A percentile compares a stretch with the other conserved stretches of the same genome.
Conservation (phyloP, 257 asterid species). For the Solanum pimpinellifolium region DNA sequence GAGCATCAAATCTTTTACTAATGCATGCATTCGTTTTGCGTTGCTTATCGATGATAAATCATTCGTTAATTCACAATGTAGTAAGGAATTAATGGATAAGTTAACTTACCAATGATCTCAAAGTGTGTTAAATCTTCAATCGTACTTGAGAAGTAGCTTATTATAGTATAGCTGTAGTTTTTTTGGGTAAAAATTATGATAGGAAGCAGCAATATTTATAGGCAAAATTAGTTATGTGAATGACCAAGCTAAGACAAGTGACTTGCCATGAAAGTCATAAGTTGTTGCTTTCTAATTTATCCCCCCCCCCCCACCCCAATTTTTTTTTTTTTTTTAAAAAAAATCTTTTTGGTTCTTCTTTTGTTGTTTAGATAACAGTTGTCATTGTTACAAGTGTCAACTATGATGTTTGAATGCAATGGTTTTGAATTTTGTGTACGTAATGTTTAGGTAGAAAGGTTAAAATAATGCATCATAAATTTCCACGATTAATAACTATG, state of each 20-base stretch:
- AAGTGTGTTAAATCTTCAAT: not conserved
- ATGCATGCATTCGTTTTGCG: not conserved
- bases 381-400: not conserved
- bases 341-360: not conserved
- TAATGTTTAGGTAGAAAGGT: not conserved
- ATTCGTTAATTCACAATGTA: not conserved
- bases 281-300: not conserved
- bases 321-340: too few relatives aligned
- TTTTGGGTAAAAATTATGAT: not conserved
- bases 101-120: not conserved
- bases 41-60: not conserved
- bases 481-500: not conserved
- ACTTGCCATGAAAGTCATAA: conserved; percentile 4
- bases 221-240: not conserved
- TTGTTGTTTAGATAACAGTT: not conserved
- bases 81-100: not conserved
- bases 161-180: not conserved
- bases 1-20: not conserved
- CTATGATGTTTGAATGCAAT: not conserved
- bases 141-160: not conserved
- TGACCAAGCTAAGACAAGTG: not conserved
- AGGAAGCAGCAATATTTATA: not conserved
- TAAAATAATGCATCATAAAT: not conserved
- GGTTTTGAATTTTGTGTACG: not conserved
- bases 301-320: not conserved